A percentile compares a stretch with the other conserved stretches of the same genome.
phyloP scores from a whole-genome alignment of 2,329 filamentous ascomycete species.

The Botrytis porri region DNA sequence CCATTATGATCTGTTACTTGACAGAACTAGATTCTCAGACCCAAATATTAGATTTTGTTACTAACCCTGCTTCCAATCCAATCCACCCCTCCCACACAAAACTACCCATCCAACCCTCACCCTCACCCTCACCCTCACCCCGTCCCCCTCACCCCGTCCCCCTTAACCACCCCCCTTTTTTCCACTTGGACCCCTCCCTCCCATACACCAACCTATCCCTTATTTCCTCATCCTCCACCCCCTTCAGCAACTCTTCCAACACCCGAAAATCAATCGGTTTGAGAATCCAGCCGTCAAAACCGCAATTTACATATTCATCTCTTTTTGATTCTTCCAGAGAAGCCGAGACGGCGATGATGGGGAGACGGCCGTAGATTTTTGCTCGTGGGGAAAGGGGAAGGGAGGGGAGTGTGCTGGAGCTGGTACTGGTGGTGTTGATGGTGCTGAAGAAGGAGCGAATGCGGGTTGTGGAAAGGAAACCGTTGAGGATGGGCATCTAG shows the following conservation, averaged over 20 bases:
- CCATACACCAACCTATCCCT: conserved; percentile 64
- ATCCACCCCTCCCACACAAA: conserved; percentile 56
- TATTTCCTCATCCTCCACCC: conserved; percentile 60
- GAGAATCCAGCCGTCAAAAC: conserved; percentile 88
- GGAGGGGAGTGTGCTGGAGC: neutral
- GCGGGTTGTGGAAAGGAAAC: conserved; percentile 75
- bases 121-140: neutral
- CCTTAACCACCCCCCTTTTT: conserved; percentile 81
- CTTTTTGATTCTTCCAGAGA: conserved; percentile 58
- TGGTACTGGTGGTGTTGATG: too few relatives aligned
- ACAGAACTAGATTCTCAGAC: neutral
- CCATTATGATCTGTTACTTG: neutral
- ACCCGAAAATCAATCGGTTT: conserved; percentile 83
- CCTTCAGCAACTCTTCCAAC: conserved; percentile 64
- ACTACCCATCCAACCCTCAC: conserved; percentile 67
- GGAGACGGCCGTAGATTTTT: conserved; percentile 60
- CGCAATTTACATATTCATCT: conserved; percentile 68
- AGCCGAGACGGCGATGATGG: conserved; percentile 89
- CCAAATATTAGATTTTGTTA: neutral
- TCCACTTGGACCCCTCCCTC: conserved; percentile 64
- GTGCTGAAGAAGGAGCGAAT: conserved; percentile 69
- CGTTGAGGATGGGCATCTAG: conserved; percentile 91
- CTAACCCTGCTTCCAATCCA: neutral
- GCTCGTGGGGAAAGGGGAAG: conserved; percentile 44
- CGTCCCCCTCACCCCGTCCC: neutral